Percentiles rank a stretch among this genome's conserved stretches.
These are phyloP conservation scores for Dalechampia spathulata DNA, from an alignment of 441 rosid genomes.

Conservation along the genomic window DNA sequence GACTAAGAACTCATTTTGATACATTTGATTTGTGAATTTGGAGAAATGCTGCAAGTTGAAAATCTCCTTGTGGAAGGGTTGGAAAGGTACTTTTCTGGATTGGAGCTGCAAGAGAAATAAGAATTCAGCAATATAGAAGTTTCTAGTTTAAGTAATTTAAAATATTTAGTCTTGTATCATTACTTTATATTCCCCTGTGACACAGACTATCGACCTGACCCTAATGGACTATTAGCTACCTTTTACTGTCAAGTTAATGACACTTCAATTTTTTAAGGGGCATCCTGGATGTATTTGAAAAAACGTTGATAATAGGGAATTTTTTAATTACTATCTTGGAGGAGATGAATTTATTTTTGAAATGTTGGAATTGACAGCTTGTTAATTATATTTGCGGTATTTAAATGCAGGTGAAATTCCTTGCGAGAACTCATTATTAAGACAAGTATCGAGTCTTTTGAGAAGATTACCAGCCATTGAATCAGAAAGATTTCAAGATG, in stretches of 20 bases:
- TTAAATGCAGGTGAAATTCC: conserved; percentile 72
- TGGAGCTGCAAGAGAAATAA: background rate
- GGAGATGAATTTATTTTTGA: background rate
- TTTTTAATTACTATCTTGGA: background rate
- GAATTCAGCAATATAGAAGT: background rate
- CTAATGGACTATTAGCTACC: conserved; percentile 1
- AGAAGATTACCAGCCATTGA: conserved; percentile 95
- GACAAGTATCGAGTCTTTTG: conserved; percentile 88
- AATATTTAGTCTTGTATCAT: background rate
- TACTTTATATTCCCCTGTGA: background rate
- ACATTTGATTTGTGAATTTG: background rate
- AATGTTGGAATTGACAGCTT: background rate
- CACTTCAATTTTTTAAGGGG: background rate
- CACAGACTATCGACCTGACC: background rate
- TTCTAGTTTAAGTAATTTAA: background rate
- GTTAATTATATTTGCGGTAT: conserved; percentile 12
- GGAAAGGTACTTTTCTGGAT: background rate
- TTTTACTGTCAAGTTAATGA: background rate
- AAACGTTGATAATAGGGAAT: background rate
- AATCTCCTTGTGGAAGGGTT: background rate
- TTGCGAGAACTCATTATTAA: conserved; percentile 72
- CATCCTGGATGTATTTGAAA: conserved; percentile 1
- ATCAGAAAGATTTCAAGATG: conserved; percentile 90
- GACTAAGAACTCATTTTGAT: background rate
- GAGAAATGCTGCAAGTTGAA: background rate